A percentile compares a stretch with the other conserved stretches of the same genome.
phyloP scores from a whole-genome alignment of 2,329 filamentous ascomycete species.

The Fusarium chaquense region DNA sequence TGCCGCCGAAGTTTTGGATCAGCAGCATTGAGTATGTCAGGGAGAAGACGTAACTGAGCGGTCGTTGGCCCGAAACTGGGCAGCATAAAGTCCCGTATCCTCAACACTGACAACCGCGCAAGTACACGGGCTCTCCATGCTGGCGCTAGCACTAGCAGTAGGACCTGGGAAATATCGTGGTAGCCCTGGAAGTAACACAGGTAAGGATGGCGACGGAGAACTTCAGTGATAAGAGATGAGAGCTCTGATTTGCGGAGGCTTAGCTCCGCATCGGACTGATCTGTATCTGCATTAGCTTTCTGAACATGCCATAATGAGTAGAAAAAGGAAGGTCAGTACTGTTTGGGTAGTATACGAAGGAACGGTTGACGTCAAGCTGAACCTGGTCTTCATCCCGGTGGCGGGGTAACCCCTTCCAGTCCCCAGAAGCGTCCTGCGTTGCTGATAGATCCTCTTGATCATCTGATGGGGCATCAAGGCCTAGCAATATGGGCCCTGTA shows the following conservation, averaged over 20 bases:
- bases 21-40: slow-evolving; percentile 78
- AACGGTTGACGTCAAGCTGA: slow-evolving; percentile 88
- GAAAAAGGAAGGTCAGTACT: slow-evolving; percentile 60
- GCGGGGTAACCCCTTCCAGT: slow-evolving; percentile 74
- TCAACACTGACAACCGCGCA: slow-evolving; percentile 85
- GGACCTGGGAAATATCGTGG: slow-evolving; percentile 97
- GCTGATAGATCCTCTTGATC: slow-evolving; percentile 25
- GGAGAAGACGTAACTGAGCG: slow-evolving; percentile 87
- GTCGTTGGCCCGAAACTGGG: slow-evolving; percentile 85
- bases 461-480: slow-evolving; percentile 45
- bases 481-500: slow-evolving; percentile 73
- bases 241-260: slow-evolving; percentile 79
- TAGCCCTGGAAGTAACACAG: slow-evolving; percentile 98
- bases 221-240: slow-evolving; percentile 81
- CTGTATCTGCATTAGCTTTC: slow-evolving; percentile 55
- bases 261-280: slow-evolving; percentile 76
- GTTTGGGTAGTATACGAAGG: slow-evolving; percentile 96
- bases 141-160: slow-evolving; percentile 84
- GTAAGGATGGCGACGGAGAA: slow-evolving; percentile 83
- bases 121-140: slow-evolving; percentile 71
- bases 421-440: slow-evolving; percentile 33
- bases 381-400: slow-evolving; percentile 94
- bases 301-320: neutral
- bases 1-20: slow-evolving; percentile 80
- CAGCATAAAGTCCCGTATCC: slow-evolving; percentile 98